Evolutionary conservation across 2,329 filamentous ascomycete genomes (phyloP).

Genomic region (Fusarium sp.): DNA sequence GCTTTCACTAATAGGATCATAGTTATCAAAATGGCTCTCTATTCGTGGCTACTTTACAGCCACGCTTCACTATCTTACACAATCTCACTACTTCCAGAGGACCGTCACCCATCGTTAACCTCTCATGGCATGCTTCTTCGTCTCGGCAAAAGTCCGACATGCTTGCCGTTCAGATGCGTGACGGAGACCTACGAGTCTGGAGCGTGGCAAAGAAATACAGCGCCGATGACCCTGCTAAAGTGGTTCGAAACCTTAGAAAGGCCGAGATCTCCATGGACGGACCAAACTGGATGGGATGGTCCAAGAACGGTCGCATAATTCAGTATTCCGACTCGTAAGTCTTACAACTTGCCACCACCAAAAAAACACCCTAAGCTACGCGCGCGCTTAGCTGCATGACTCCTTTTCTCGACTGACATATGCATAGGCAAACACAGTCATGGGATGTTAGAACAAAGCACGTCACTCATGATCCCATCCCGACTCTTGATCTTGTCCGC

Average conservation of each 20-base stretch:
- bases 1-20: constrained; percentile 27
- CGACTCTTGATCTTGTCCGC: constrained; percentile 83
- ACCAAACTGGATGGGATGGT: constrained; percentile 98
- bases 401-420: constrained; percentile 51
- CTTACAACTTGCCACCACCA: constrained; percentile 31
- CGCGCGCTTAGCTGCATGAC: constrained; percentile 60
- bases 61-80: constrained; percentile 93
- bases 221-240: constrained; percentile 81
- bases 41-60: constrained; percentile 87
- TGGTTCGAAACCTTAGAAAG: constrained; percentile 87
- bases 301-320: constrained; percentile 95
- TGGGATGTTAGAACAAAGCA: constrained; percentile 99
- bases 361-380: constrained; percentile 52
- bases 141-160: constrained; percentile 97
- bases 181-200: constrained; percentile 95
- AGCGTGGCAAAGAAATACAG: constrained; percentile 87
- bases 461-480: constrained; percentile 89
- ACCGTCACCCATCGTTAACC: constrained; percentile 86
- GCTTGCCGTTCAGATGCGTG: constrained; percentile 91
- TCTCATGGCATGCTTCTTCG: constrained; percentile 97
- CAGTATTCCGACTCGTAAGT: constrained; percentile 92
- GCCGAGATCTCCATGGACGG: constrained; percentile 79
- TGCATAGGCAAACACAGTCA: constrained; percentile 82
- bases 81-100: constrained; percentile 86
- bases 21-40: constrained; percentile 97